A percentile compares a stretch with the other conserved stretches of the same genome.
Evolutionary conservation across 2,329 filamentous ascomycete species (phyloP).

Genomic region (Colletotrichum navitas): DNA sequence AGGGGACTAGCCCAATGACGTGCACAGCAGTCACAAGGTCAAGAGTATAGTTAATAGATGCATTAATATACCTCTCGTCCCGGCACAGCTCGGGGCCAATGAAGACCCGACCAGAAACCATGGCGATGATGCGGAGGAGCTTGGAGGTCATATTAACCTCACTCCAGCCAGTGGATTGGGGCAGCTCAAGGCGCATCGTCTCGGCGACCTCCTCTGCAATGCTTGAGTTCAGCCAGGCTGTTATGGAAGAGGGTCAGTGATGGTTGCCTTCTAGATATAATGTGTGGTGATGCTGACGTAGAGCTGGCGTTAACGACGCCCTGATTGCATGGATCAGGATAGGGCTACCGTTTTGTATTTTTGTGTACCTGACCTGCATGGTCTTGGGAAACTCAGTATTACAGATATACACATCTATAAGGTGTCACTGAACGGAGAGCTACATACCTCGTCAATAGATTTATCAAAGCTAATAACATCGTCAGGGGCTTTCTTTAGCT

Average conservation of each 20-base stretch:
- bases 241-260: neutral
- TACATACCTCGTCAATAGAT: slow-evolving; percentile 46
- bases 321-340: slow-evolving; percentile 50
- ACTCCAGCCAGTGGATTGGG: slow-evolving; percentile 55
- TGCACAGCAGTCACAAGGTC: slow-evolving; percentile 44
- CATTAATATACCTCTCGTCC: slow-evolving; percentile 58
- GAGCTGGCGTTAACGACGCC: slow-evolving; percentile 50
- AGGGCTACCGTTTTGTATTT: slow-evolving; percentile 45
- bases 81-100: slow-evolving; percentile 61
- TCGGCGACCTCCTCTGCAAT: slow-evolving; percentile 51
- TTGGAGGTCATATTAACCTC: slow-evolving; percentile 55
- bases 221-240: slow-evolving; percentile 52
- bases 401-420: too few species aligned
- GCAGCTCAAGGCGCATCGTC: slow-evolving; percentile 52
- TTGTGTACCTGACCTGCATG: slow-evolving; percentile 52
- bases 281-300: slow-evolving; percentile 44
- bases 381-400: slow-evolving; percentile 26
- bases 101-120: slow-evolving; percentile 61
- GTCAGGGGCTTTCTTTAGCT: slow-evolving; percentile 51
- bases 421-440: too few species aligned
- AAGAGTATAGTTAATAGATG: slow-evolving; percentile 58
- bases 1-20: slow-evolving; percentile 19
- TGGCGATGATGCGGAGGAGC: slow-evolving; percentile 60
- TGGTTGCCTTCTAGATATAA: neutral
- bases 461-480: slow-evolving; percentile 48